A percentile compares a stretch with the other conserved stretches of the same genome.
Evolutionary conservation across 1,284 basidiomycete genomes (phyloP).

Genomic region (Apiotrichum akiyoshidainum): DNA sequence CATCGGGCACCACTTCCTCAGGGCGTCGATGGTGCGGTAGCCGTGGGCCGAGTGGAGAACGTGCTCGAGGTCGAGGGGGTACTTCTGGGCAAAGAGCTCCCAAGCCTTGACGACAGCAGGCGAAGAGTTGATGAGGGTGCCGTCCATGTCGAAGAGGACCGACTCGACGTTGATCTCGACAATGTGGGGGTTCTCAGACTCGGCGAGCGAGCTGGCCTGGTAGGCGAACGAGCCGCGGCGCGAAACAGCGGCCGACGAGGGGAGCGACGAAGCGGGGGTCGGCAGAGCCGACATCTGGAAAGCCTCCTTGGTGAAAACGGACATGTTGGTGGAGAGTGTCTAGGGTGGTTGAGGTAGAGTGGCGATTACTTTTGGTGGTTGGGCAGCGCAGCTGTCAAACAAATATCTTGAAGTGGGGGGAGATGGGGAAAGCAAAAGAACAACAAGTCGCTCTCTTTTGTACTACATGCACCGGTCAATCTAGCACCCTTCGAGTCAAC

Average conservation of each 20-base stretch:
- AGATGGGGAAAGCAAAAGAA: too few species aligned
- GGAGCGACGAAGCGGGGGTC: constrained; percentile 32
- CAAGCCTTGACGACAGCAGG: constrained; percentile 51
- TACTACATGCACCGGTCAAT: too few species aligned
- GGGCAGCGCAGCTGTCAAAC: too few species aligned
- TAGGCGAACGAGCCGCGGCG: constrained; percentile 54
- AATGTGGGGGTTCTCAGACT: constrained; percentile 54
- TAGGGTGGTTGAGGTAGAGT: not conserved
- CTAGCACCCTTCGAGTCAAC: too few species aligned
- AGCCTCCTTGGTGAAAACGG: constrained; percentile 51
- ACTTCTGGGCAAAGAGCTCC: constrained; percentile 45
- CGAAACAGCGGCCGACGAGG: constrained; percentile 33
- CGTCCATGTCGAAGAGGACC: constrained; percentile 50
- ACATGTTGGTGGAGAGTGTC: constrained; percentile 42
- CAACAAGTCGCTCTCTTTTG: too few species aligned
- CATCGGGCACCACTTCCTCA: constrained; percentile 50
- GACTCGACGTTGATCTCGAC: constrained; percentile 51
- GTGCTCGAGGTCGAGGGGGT: constrained; percentile 48
- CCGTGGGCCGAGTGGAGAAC: constrained; percentile 48
- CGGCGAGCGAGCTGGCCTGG: constrained; percentile 66
- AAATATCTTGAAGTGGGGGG: too few species aligned
- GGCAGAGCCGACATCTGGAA: constrained; percentile 51
- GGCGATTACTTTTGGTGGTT: too few species aligned
- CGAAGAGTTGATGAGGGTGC: constrained; percentile 48
- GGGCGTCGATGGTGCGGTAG: constrained; percentile 49